phyloP scores from a whole-genome alignment of 1,284 basidiomycete genomes.

The Flammula alnicola region DNA sequence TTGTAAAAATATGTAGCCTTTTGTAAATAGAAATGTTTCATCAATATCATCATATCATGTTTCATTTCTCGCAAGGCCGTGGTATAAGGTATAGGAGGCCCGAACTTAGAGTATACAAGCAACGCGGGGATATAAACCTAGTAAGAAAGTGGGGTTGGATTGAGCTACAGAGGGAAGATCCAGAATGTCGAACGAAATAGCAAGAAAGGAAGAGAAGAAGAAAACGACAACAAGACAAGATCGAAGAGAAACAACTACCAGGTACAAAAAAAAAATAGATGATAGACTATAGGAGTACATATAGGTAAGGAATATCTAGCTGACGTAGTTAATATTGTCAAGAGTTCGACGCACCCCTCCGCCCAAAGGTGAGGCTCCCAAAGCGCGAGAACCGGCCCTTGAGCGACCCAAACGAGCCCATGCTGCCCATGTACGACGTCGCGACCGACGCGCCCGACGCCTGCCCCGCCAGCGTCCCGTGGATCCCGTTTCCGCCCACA shows the following conservation, averaged over 20 bases:
- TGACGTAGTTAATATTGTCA: constrained; percentile 15
- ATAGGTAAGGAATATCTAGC: constrained; percentile 14
- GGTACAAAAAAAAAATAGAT: neutral
- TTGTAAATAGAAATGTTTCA: no score
- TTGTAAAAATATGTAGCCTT: no score
- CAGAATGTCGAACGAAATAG: neutral
- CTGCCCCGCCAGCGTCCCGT: constrained; percentile 38
- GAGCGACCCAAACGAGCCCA: constrained; percentile 53
- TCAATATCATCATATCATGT: no score
- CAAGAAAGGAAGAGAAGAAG: neutral
- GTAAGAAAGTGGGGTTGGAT: no score
- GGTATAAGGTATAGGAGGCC: neutral
- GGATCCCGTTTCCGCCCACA: constrained; percentile 49
- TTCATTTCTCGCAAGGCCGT: neutral
- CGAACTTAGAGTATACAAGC: constrained; percentile 4
- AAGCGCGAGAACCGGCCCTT: constrained; percentile 72
- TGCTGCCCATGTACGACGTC: constrained; percentile 56
- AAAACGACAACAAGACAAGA: neutral
- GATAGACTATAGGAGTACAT: constrained; percentile 8
- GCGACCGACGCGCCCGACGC: constrained; percentile 55
- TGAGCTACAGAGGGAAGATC: neutral
- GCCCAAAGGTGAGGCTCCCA: constrained; percentile 72
- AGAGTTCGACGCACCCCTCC: constrained; percentile 46
- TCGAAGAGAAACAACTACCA: neutral
- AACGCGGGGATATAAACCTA: neutral